A percentile compares a stretch with the other conserved stretches of the same genome.
Evolutionary conservation across 257 asterid species (phyloP).

Genomic region (Thymus mandschuricus): DNA sequence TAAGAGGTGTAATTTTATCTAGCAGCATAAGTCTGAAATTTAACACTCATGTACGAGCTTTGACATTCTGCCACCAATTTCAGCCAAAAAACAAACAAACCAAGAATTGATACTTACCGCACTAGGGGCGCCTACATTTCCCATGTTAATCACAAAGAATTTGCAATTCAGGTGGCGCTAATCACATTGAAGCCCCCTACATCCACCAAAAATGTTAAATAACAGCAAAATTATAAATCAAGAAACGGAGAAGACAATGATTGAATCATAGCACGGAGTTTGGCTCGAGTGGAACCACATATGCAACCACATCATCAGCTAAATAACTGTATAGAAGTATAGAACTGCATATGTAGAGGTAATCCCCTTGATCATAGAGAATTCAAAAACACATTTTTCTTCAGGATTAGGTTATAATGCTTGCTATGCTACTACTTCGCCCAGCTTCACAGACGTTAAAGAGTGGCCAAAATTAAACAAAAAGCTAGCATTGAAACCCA

Average conservation of each 20-base stretch:
- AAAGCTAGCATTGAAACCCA: neutral
- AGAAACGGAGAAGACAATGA: neutral
- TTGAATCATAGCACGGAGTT: constrained; percentile 3
- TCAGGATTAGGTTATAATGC: neutral
- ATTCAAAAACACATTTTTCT: neutral
- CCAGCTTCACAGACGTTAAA: neutral
- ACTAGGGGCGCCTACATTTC: constrained; percentile 46
- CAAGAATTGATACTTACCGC: neutral
- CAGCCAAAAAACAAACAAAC: neutral
- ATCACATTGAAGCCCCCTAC: constrained; percentile 45
- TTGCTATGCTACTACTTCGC: neutral
- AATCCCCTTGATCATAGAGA: neutral
- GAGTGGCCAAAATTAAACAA: neutral
- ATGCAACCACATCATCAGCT: neutral
- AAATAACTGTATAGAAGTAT: neutral
- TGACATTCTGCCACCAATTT: constrained; percentile 2
- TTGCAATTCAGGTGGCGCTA: constrained; percentile 27
- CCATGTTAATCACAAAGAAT: constrained; percentile 36
- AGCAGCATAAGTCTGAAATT: neutral
- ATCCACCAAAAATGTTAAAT: constrained; percentile 27
- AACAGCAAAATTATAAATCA: constrained; percentile 20
- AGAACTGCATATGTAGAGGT: neutral
- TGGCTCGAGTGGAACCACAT: neutral
- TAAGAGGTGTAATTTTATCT: constrained; percentile 23
- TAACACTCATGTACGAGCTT: constrained; percentile 3